Base-by-base conservation (phyloP, 768 basidiomycete species). In the Hygrophorus pudorinus region DNA sequence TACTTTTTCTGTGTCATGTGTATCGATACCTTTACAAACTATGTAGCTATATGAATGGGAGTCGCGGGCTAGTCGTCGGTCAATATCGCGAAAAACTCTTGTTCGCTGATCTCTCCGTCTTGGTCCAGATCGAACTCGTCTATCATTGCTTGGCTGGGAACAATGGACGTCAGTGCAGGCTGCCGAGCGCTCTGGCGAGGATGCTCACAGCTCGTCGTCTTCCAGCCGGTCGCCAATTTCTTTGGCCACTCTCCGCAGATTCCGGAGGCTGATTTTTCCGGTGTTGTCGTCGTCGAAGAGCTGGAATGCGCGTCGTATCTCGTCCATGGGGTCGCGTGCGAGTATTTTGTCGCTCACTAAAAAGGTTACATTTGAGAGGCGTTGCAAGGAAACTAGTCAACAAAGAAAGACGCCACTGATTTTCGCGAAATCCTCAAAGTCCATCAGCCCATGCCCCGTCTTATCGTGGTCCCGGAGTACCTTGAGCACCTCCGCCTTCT, bases 121-220 rank as follows among this genome's bases (percentile, higher is more conserved):
- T 91, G 84, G 66, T 99, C 96, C 18, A 99, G 78, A 63, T 99
- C 96, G 59, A 99, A 99, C 65, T 99, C 96, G 56, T 99, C 96
- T 58, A 99, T 99, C 96, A 99, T 99, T 17, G 96, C 96, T 79
- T 97, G 92, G 53, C 94, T 97, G 53, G 20, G 33, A 46, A 35
- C 50, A 13, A 51, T 38, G 24, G 11, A 49, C 17, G 20, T 10
- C 30, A 11, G 30, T n/a, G 20, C 16, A 7, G 18, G 10, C 3
- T 2, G 2, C 14, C 28, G 30, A 43, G 45, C 30, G 10, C 44
- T 14, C 33, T 30, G 48, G n/a, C n/a, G n/a, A n/a, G 44, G 18
- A 17, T 14, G 80, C 92, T 62, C 61, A 97, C 93, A 98, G 68
- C 58, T 98, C 96, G 47, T 97, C 93, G 52, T 97, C 94, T 54